phyloP scores from a whole-genome alignment of 805 yeast species.

The Saturnispora saitoi region DNA sequence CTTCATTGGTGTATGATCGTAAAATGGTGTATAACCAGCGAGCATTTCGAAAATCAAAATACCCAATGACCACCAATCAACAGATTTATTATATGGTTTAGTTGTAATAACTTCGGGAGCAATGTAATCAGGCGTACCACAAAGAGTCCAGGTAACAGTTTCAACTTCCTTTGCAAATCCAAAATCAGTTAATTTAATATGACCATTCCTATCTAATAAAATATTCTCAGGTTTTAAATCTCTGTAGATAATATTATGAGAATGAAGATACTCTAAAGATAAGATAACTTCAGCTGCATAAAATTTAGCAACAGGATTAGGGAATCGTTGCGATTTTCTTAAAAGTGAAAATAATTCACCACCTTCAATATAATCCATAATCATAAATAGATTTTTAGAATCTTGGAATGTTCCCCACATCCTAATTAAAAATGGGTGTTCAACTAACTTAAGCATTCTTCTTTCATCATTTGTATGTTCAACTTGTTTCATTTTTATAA shows the following conservation, averaged over 20 bases:
- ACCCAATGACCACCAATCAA: conserved; percentile 62
- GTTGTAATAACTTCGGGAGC: conserved; percentile 62
- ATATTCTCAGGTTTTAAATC: conserved; percentile 58
- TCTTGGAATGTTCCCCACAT: conserved; percentile 68
- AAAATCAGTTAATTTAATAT: conserved; percentile 52
- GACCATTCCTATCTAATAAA: conserved; percentile 49
- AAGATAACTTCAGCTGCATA: conserved; percentile 55
- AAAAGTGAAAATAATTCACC: conserved; percentile 51
- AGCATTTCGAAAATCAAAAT: conserved; percentile 54
- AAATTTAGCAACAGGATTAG: conserved; percentile 55
- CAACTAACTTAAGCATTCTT: conserved; percentile 47
- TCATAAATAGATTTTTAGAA: conserved; percentile 47
- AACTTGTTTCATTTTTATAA: conserved; percentile 53
- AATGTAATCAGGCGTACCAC: conserved; percentile 59
- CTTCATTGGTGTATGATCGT: conserved; percentile 56
- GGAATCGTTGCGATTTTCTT: conserved; percentile 50
- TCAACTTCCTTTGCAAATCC: conserved; percentile 56
- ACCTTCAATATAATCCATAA: conserved; percentile 59
- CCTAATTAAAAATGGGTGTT: conserved; percentile 51
- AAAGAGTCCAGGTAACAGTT: conserved; percentile 52
- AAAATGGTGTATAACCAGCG: conserved; percentile 55
- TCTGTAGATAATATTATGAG: conserved; percentile 50
- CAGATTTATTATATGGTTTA: conserved; percentile 53
- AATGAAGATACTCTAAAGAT: conserved; percentile 50
- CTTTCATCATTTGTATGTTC: conserved; percentile 59